Evolutionary conservation across 306 rosid species (phyloP).

Genomic region (Prunus fruticosa): DNA sequence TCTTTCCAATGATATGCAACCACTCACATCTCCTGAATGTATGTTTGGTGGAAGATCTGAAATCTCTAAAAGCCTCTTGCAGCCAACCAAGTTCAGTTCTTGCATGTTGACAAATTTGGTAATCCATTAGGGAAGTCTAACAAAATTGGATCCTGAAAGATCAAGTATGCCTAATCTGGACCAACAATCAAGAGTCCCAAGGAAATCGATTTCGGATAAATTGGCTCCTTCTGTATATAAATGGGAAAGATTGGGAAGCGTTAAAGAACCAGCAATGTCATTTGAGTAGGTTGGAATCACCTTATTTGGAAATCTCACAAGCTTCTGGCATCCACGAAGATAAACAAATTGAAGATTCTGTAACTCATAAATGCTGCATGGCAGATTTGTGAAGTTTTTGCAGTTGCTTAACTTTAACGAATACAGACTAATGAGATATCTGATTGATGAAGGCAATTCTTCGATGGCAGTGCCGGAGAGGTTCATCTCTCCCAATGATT

Average conservation of each 20-base stretch:
- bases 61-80: background rate
- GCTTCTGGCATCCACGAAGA: background rate
- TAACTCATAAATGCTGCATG: background rate
- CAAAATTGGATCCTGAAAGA: background rate
- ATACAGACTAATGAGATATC: background rate
- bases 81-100: background rate
- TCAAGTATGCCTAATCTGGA: background rate
- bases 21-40: background rate
- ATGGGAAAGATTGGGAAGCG: background rate
- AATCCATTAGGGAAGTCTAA: background rate
- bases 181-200: background rate
- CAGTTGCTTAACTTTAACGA: background rate
- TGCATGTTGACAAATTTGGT: background rate
- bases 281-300: background rate
- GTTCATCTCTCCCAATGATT: background rate
- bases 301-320: background rate
- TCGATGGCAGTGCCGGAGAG: background rate
- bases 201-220: background rate
- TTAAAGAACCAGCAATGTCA: background rate
- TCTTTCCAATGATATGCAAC: background rate
- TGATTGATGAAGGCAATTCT: background rate
- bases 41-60: background rate
- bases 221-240: too few relatives aligned
- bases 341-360: background rate
- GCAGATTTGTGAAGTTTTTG: background rate